Evolutionary conservation across 768 basidiomycete genomes (phyloP).

Genomic region (Russula emetica): DNA sequence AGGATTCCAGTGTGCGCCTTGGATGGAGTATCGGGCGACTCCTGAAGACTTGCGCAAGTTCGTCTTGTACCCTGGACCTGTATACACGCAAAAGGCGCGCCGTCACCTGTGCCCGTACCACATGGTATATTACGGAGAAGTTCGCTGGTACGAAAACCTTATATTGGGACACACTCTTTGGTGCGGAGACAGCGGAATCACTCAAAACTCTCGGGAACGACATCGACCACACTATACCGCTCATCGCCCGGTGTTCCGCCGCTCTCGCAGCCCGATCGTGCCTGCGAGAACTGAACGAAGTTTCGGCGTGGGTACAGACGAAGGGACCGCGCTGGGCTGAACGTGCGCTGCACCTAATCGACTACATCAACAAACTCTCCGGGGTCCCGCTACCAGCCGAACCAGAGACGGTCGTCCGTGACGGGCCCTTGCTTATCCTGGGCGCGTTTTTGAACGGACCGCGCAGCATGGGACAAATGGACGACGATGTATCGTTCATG

Average conservation of each 20-base stretch:
- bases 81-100: slow-evolving; percentile 9
- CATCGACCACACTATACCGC: neutral
- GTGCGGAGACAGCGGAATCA: slow-evolving; percentile 14
- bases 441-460: neutral
- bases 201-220: slow-evolving; percentile 13
- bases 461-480: neutral
- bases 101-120: slow-evolving; percentile 8
- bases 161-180: slow-evolving; percentile 24
- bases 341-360: slow-evolving; percentile 2
- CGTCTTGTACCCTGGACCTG: neutral
- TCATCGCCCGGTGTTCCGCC: slow-evolving; percentile 12
- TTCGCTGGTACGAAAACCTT: neutral
- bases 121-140: slow-evolving; percentile 24
- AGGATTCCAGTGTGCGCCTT: slow-evolving; percentile 18
- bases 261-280: slow-evolving; percentile 13
- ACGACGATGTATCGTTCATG: neutral
- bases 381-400: neutral
- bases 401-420: neutral
- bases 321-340: slow-evolving; percentile 12
- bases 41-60: slow-evolving; percentile 12
- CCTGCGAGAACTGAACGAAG: slow-evolving; percentile 14
- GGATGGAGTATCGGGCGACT: slow-evolving; percentile 24
- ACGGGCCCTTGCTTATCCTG: slow-evolving; percentile 7
- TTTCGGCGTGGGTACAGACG: neutral
- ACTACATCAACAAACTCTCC: neutral